Percentiles rank a stretch among this genome's conserved stretches.
These are phyloP conservation scores for Umbelopsis ramanniana DNA, from an alignment of 192 early-diverging fungal genomes.

Conservation along the genomic window DNA sequence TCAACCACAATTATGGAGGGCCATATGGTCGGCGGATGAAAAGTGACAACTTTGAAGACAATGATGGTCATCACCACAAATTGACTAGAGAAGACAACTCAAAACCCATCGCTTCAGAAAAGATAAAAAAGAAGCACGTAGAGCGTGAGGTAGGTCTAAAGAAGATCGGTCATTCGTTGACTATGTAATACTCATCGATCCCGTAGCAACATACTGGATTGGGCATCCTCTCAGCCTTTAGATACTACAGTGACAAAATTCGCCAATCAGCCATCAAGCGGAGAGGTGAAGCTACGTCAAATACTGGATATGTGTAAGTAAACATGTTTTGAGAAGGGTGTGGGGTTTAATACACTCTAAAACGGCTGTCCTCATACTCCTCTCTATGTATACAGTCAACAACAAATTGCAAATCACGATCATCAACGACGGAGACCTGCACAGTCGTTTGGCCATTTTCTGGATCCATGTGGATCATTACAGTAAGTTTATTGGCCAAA, in stretches of 20 bases:
- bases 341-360: not conserved
- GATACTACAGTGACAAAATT: conserved; percentile 45
- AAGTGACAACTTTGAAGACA: not conserved
- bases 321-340: not conserved
- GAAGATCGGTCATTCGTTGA: not conserved
- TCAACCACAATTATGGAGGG: not conserved
- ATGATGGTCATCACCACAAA: conserved; percentile 37
- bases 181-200: not conserved
- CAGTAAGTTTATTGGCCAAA: conserved; percentile 39
- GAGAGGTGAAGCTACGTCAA: conserved; percentile 7
- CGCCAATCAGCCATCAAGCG: conserved; percentile 31
- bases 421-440: conserved; percentile 37
- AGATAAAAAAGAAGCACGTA: conserved; percentile 42
- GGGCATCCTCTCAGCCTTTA: conserved; percentile 40
- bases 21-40: conserved; percentile 8
- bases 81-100: conserved; percentile 43
- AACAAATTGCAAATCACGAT: conserved; percentile 37
- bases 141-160: conserved; percentile 23
- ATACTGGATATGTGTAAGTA: conserved; percentile 44
- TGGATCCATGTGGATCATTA: conserved; percentile 56
- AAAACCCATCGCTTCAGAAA: conserved; percentile 43
- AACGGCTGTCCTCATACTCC: not conserved
- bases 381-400: conserved; percentile 22
- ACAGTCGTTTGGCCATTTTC: conserved; percentile 56
- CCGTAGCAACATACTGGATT: not conserved